Evolutionary conservation across 192 early-diverging fungal species (phyloP), one percentile per base, ranked within the genome.

Genomic region (Coemansia sp.): DNA sequence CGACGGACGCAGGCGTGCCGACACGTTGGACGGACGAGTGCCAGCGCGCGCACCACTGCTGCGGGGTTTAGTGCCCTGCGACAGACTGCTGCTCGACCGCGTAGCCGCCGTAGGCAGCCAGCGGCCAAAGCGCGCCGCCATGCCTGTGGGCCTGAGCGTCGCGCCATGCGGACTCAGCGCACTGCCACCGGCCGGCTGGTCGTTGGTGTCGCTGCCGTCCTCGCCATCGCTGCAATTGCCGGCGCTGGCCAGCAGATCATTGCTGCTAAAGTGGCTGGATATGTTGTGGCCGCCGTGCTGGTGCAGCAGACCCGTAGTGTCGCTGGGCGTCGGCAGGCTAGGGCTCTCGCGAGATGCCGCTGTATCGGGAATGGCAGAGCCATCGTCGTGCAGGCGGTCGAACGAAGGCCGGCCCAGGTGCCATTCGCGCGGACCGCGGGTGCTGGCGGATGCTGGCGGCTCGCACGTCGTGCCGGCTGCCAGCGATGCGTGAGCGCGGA

Each of bases 351-450:
- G 24, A 0, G 24, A 9, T 14, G 15, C 7, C 22, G 46, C 12
- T 8, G 57, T 32, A 22, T 45, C 67, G 19, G 27, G 29, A 11
- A 62, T 9, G n/a, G 62, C 51, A 8, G 51, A 7, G 6, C 31
- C 15, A 24, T 75, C 73, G 38, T 82, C 73, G 3, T 49, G 51
- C 27, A 71, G 19, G 19, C 59, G 68, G 17, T 74, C 77, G 10
- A 80, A 49, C 20, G 79, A 76, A 1, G 79, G 64, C 7, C 79
- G 73, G 6, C 73, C 79, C 11, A 76, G 67, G 19, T 82, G 74
- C 79, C 79, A 82, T 19, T 76, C 79, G 47, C 70, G 79, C 57
- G 69, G 69, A 4, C 68, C 73, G 11, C 73, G 73, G 6, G 49
- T 32, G 29, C 19, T 36, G 29, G 57, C 36, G 25, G 51, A 24